phyloP scores from a whole-genome alignment of 2,329 filamentous ascomycete species.

The Ophiocordyceps camponoti-floridani region DNA sequence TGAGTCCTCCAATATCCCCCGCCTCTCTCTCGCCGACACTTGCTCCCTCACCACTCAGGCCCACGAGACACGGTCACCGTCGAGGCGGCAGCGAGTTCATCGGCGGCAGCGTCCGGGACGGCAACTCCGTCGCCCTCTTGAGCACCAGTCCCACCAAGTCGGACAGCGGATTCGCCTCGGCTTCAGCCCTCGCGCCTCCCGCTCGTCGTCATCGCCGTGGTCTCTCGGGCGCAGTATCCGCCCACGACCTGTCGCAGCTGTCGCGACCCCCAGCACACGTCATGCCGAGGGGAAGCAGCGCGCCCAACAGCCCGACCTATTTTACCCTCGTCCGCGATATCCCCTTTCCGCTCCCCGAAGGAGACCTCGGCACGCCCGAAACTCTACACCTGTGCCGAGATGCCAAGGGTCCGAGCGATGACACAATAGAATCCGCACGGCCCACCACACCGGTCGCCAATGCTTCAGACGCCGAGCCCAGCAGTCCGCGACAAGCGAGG shows the following conservation, averaged over 20 bases:
- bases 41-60: slow-evolving; percentile 37
- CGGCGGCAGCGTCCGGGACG: slow-evolving; percentile 46
- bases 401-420: not conserved
- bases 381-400: slow-evolving; percentile 1
- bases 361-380: slow-evolving; percentile 2
- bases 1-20: slow-evolving; percentile 39
- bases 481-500: slow-evolving; percentile 11
- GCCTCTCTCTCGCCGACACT: slow-evolving; percentile 28
- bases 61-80: slow-evolving; percentile 54
- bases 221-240: slow-evolving; percentile 62
- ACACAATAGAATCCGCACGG: not conserved
- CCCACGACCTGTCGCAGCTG: slow-evolving; percentile 62
- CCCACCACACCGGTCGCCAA: slow-evolving; percentile 1
- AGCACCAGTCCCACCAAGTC: slow-evolving; percentile 54
- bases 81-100: slow-evolving; percentile 78
- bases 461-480: slow-evolving; percentile 1
- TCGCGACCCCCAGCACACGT: slow-evolving; percentile 35
- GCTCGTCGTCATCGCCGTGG: slow-evolving; percentile 53
- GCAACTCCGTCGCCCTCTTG: slow-evolving; percentile 40
- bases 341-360: slow-evolving; percentile 7
- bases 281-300: slow-evolving; percentile 39
- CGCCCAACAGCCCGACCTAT: slow-evolving; percentile 41
- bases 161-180: slow-evolving; percentile 33
- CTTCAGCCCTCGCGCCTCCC: slow-evolving; percentile 31
- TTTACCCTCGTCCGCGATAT: slow-evolving; percentile 13